Evolutionary conservation across 129 eudicot genomes (phyloP), one percentile per base, ranked within the genome.

Genomic region (Flaveria brownii): DNA sequence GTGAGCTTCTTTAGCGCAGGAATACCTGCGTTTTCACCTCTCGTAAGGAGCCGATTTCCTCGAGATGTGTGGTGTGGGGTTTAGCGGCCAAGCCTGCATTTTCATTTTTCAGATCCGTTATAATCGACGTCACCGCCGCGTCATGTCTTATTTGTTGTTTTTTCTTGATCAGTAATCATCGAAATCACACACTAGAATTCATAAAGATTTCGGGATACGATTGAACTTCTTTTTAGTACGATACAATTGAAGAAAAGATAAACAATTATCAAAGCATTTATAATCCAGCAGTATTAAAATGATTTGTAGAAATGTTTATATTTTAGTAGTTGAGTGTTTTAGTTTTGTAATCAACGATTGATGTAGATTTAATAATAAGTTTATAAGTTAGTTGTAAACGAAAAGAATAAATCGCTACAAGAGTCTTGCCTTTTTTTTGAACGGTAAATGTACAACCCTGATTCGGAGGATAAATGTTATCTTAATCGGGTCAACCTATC

Each of bases 121-220:
- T 42, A 66, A 70, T 81, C 69, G 78, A 68, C 82, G 79, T 76
- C 84, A 78, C 74, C 23, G 73, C 82, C 72, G 75, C 75, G 60
- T 82, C 70, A 72, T 56, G 68, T 73, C 50, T 72, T 23, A 13
- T 68, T 54, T 54, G 22, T 71, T 56, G 54, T 51, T 16, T 14
- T 77, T 55, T 55, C 1, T 26, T 52, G 23, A 14, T 46, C 33
- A 14, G 15, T 22, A 15, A 20, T 63, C 41, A 59, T 59, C 33
- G 33, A 65, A 42, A 42, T 72, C 42, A 72, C 11, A 52, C 36
- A 12, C 49, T 39, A 54, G 9, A 72, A 25, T 55, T 64, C 17
- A 39, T 49, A 50, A 76, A 72, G 49, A 26, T 64, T 61, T 6
- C 54, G 41, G 49, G 46, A 42, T 43, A 46, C 74, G 42, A 42